Percentiles rank a stretch among this genome's conserved stretches.
phyloP scores from a whole-genome alignment of 129 eudicot genomes.

The Ambrosia trifida region DNA sequence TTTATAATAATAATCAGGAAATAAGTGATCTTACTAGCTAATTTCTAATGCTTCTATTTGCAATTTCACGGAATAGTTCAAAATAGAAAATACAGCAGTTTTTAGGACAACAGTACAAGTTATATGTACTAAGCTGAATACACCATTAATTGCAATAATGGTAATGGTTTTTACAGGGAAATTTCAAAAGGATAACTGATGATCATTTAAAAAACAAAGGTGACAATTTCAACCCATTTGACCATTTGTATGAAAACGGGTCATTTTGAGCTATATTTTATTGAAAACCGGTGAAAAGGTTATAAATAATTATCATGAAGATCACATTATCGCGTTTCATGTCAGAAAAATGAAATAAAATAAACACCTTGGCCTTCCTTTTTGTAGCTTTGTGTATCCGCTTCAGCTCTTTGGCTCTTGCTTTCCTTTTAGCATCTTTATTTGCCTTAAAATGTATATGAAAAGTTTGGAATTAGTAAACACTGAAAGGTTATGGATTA shows the following conservation, averaged over 20 bases:
- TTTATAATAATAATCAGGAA: too few relatives aligned
- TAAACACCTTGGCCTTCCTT: constrained; percentile 70
- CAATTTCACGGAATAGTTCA: neutral
- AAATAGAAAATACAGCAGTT: neutral
- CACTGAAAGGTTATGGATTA: neutral
- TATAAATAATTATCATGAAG: neutral
- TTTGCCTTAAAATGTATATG: constrained; percentile 52
- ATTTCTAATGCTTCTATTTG: neutral
- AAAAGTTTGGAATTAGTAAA: constrained; percentile 5
- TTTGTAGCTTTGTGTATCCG: constrained; percentile 63
- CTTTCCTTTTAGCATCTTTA: constrained; percentile 84
- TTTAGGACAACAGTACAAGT: neutral
- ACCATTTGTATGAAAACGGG: neutral
- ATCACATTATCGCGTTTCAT: neutral
- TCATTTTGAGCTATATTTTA: neutral
- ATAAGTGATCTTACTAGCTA: too few relatives aligned
- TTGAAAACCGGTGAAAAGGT: neutral
- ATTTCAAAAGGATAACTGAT: neutral
- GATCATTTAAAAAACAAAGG: neutral
- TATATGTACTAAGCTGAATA: constrained; percentile 1
- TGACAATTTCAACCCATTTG: neutral
- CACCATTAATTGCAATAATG: neutral
- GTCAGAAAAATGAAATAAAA: constrained; percentile 12
- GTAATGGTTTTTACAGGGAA: neutral
- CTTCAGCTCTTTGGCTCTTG: constrained; percentile 76